Base-by-base conservation (phyloP, 1,284 basidiomycete species). In the Cutaneotrichosporon cutaneum region DNA sequence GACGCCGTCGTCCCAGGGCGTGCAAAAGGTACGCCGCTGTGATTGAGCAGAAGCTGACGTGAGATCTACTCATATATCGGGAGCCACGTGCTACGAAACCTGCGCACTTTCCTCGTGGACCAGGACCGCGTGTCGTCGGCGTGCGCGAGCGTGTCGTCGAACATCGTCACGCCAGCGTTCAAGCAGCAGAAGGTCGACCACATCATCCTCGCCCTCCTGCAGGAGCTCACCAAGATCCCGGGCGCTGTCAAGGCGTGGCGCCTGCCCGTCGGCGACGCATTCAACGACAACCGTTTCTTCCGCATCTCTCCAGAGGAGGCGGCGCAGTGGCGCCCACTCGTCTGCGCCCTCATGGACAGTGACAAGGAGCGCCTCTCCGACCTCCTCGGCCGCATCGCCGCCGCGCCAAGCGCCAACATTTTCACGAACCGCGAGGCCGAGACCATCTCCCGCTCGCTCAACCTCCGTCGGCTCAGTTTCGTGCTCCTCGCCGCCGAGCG, bases 361-460 rank as follows among this genome's bases (percentile, higher is more conserved):
- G 96, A 99, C 76, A 95, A 90, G 80, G 87, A 91, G 39, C 87
- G 90, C 0, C 85, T 99, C 63, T 79, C 85, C 1, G 95, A 99
- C 67, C 81, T 97, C 6, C 82, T 97, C 22, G 90, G 84, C 64
- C 91, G 90, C 72, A 86, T 95, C 59, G 87, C 90, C 0, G 88
- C 92, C 1, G 86, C 88, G 0, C 88, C 94, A 2, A 94, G 94
- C 0, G 88, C 92, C 27, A 99, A 97, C 73, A 97, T 99, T 62
- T 99, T 99, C 77, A 89, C 92, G 22, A 99, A 94, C 73, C 84
- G 90, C 56, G 95, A 99, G 77, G 89, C 92, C 58, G 96, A 99
- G 81, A 92, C 90, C 84, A 81, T 93, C 0, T 82, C 89, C 16
- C 87, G 93, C n/a, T 92, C 92, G 1, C 81, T 94, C 57, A 95